phyloP scores from a whole-genome alignment of 768 basidiomycete species.

The Pulveroboletus sp. region DNA sequence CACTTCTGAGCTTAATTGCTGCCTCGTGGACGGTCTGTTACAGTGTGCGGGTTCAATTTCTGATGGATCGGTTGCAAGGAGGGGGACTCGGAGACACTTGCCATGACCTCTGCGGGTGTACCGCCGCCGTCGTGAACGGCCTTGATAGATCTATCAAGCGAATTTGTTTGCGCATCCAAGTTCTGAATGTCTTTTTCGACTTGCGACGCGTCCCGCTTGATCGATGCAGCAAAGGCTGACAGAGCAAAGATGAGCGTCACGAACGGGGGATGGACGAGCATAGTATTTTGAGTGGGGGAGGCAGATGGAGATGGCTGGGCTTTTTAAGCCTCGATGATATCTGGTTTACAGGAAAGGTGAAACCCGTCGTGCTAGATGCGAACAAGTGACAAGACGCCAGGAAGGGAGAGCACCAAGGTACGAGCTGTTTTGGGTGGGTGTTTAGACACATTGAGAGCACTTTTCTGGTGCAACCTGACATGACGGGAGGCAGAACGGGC shows the following conservation, averaged over 20 bases:
- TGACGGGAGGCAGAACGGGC: too few relatives aligned
- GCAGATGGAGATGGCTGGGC: too few relatives aligned
- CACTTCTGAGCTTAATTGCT: accelerated
- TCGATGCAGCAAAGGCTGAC: slow-evolving; percentile 7
- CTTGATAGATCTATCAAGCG: neutral
- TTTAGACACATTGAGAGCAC: neutral
- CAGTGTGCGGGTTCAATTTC: neutral
- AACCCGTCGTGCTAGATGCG: neutral
- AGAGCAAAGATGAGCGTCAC: slow-evolving; percentile 8
- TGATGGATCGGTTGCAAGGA: neutral
- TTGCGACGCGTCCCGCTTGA: slow-evolving; percentile 1
- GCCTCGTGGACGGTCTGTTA: neutral
- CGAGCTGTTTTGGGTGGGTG: neutral
- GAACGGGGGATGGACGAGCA: slow-evolving; percentile 12
- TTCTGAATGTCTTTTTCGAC: neutral
- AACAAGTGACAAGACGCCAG: neutral
- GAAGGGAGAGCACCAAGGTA: neutral
- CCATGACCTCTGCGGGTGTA: accelerated
- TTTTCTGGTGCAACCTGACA: neutral
- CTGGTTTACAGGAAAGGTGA: neutral
- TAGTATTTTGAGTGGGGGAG: neutral
- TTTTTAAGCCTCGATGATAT: slow-evolving; percentile 1
- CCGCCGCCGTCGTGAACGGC: neutral
- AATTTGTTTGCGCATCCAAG: accelerated
- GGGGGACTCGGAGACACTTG: neutral